Percentiles rank a stretch among this genome's conserved stretches.
Evolutionary conservation across 2,329 filamentous ascomycete species (phyloP).

Genomic region (Alternaria metachromatica): DNA sequence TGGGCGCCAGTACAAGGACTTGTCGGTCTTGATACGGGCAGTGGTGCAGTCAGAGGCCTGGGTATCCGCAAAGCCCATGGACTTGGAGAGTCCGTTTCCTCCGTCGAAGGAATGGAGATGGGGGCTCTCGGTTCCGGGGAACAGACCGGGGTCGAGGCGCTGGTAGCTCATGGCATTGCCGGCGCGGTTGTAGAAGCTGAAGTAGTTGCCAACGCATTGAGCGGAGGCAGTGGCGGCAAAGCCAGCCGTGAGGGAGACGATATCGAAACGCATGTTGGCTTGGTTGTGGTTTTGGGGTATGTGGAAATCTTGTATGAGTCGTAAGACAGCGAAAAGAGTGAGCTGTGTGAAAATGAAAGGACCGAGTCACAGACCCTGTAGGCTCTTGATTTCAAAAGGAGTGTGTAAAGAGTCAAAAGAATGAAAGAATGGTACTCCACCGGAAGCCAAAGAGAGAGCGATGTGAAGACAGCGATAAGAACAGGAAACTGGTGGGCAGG

Average conservation of each 20-base stretch:
- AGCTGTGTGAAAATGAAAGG: conserved; percentile 31
- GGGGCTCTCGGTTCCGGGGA: conserved; percentile 39
- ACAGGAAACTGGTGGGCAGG: conserved; percentile 22
- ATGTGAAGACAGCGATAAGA: conserved; percentile 19
- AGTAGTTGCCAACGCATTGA: conserved; percentile 48
- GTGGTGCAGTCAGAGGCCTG: conserved; percentile 45
- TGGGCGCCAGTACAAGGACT: conserved; percentile 49
- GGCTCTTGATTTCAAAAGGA: conserved; percentile 30
- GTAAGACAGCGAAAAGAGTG: conserved; percentile 26
- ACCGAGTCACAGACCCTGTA: conserved; percentile 45
- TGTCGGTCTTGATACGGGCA: conserved; percentile 47
- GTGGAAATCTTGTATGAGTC: conserved; percentile 12
- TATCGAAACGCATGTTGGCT: conserved; percentile 38
- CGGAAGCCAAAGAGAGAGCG: conserved; percentile 11
- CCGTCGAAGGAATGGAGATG: conserved; percentile 51
- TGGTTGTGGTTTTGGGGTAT: conserved; percentile 3
- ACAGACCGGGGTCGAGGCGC: conserved; percentile 45
- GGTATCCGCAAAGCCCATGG: conserved; percentile 35
- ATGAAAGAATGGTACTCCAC: conserved; percentile 45
- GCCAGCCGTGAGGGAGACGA: conserved; percentile 36
- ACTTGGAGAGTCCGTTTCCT: conserved; percentile 40
- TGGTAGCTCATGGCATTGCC: conserved; percentile 45
- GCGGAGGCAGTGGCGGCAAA: conserved; percentile 41
- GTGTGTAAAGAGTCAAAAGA: conserved; percentile 29
- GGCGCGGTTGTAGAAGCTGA: conserved; percentile 48